These are phyloP conservation scores for Penicillium palitans DNA, from an alignment of 2,329 filamentous ascomycete genomes.

Conservation along the genomic window DNA sequence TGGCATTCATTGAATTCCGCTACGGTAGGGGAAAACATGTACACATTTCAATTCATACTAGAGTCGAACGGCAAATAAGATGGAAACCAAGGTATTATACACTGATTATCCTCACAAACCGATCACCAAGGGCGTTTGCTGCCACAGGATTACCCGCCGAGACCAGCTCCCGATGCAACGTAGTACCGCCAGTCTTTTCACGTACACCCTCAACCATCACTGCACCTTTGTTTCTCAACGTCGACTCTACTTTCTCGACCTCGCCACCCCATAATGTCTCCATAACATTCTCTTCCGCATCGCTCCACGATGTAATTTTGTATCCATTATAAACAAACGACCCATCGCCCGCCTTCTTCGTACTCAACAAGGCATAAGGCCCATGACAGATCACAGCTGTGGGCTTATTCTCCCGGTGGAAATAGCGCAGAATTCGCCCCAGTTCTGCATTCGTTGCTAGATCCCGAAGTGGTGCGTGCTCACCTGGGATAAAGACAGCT, in stretches of 20 bases:
- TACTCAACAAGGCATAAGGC: slow-evolving; percentile 48
- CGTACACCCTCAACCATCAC: slow-evolving; percentile 46
- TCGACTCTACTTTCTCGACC: slow-evolving; percentile 45
- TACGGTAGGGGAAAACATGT: too few relatives aligned
- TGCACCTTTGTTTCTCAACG: slow-evolving; percentile 42
- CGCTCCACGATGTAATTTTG: slow-evolving; percentile 48
- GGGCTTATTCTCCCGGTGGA: slow-evolving; percentile 44
- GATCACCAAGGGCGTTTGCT: slow-evolving; percentile 33
- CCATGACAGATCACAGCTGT: slow-evolving; percentile 52
- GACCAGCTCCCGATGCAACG: slow-evolving; percentile 45
- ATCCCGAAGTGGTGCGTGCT: slow-evolving; percentile 48
- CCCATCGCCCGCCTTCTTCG: slow-evolving; percentile 37
- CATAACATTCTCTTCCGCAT: slow-evolving; percentile 50
- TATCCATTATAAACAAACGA: slow-evolving; percentile 50
- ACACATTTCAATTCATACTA: not conserved
- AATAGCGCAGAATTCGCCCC: slow-evolving; percentile 45
- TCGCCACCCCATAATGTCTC: slow-evolving; percentile 48
- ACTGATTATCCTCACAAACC: slow-evolving; percentile 37
- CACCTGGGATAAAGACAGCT: slow-evolving; percentile 49
- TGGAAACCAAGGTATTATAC: slow-evolving; percentile 10
- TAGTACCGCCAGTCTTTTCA: slow-evolving; percentile 45
- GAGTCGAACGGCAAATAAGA: not conserved
- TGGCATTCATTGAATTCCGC: too few relatives aligned
- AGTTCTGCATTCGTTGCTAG: slow-evolving; percentile 45
- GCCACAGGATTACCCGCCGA: slow-evolving; percentile 38